A percentile compares a stretch with the other conserved stretches of the same genome.
Conservation (phyloP, 2,329 filamentous ascomycete species). For the Fusarium phyllophilum region DNA sequence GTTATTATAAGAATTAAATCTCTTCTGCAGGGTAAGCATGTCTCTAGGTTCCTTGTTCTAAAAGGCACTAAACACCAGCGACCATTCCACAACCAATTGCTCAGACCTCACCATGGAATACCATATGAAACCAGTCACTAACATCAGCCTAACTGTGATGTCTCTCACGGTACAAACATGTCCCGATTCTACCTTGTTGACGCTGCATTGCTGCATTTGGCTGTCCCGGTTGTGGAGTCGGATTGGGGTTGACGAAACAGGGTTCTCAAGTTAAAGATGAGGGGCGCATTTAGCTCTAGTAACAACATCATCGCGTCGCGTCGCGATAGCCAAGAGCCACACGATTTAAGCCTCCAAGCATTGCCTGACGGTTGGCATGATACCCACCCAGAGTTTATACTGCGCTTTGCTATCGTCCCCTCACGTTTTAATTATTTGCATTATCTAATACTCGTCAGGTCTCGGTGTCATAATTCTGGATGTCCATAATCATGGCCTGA, state of each 20-base stretch:
- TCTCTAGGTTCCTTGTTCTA: background rate
- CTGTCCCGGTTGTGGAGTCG: background rate
- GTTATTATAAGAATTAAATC: too few relatives aligned
- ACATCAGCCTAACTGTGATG: background rate
- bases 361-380: too few relatives aligned
- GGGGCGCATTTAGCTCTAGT: background rate
- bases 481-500: conserved; percentile 37
- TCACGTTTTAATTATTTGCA: background rate
- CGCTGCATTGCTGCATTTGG: background rate
- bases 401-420: background rate
- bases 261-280: background rate
- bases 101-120: too few relatives aligned
- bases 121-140: too few relatives aligned
- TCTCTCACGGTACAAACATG: background rate
- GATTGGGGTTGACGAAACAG: background rate
- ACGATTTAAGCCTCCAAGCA: too few relatives aligned
- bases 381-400: background rate
- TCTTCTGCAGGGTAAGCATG: background rate
- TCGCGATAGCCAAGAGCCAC: background rate
- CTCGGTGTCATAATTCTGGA: conserved; percentile 13
- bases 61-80: too few relatives aligned
- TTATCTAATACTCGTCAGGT: background rate
- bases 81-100: background rate
- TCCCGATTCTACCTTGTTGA: background rate
- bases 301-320: background rate